Percentiles rank a stretch among this genome's conserved stretches.
Evolutionary conservation across 2,329 filamentous ascomycete genomes (phyloP).

Genomic region (Cordyceps cateniannulata): DNA sequence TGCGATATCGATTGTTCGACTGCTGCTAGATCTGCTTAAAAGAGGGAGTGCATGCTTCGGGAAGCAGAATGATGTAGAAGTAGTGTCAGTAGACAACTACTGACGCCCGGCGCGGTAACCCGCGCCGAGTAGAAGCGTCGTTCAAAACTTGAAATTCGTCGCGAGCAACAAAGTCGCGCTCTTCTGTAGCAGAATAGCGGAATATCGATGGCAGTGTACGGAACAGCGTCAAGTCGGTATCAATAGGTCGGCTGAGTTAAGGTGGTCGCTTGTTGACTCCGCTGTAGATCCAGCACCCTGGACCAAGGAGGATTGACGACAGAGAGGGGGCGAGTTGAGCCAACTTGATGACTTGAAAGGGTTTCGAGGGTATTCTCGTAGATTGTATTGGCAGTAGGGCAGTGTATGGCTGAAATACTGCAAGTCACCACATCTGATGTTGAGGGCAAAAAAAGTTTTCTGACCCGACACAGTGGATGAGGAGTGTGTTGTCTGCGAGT

Average conservation of each 20-base stretch:
- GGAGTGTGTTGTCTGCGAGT: neutral
- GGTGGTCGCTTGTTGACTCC: constrained; percentile 97
- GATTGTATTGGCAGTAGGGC: neutral
- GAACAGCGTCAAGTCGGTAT: constrained; percentile 10
- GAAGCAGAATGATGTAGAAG: neutral
- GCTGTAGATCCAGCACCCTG: constrained; percentile 87
- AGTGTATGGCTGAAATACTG: constrained; percentile 2
- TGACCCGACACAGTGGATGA: neutral
- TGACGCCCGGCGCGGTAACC: constrained; percentile 12
- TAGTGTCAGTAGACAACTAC: neutral
- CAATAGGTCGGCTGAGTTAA: constrained; percentile 55
- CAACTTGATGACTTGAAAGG: constrained; percentile 68
- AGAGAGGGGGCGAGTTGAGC: constrained; percentile 70
- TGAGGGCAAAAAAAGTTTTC: neutral
- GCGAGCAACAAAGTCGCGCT: neutral
- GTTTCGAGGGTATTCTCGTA: constrained; percentile 31
- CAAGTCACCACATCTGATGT: constrained; percentile 10
- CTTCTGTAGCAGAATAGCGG: neutral
- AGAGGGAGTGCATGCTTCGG: constrained; percentile 13
- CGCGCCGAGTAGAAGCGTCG: constrained; percentile 14
- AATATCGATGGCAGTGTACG: too few species aligned
- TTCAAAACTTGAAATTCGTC: constrained; percentile 15
- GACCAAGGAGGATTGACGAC: constrained; percentile 81
- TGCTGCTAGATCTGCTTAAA: constrained; percentile 29
- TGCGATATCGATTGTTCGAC: neutral